These are phyloP conservation scores for Kluyveromyces sp. DNA, from an alignment of 1,139 yeast species.

Conservation along the genomic window DNA sequence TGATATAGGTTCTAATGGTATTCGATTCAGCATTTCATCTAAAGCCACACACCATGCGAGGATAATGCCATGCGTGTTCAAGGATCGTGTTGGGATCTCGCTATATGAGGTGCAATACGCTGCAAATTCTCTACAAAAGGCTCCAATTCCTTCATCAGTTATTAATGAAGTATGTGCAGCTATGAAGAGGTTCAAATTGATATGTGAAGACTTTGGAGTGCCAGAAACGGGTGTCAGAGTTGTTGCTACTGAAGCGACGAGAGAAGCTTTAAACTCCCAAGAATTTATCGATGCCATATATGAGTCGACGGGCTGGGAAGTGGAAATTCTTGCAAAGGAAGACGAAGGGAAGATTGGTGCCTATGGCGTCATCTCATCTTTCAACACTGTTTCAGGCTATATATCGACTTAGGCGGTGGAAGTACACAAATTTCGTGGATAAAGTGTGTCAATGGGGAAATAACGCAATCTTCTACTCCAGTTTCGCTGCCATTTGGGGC, in stretches of 20 bases:
- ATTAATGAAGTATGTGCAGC: conserved; percentile 51
- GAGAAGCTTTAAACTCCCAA: conserved; percentile 53
- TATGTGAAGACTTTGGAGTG: conserved; percentile 63
- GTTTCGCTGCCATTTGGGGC: conserved; percentile 63
- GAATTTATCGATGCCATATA: conserved; percentile 46
- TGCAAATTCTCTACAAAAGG: conserved; percentile 33
- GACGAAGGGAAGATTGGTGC: conserved; percentile 60
- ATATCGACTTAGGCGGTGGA: conserved; percentile 64
- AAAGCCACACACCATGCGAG: conserved; percentile 58
- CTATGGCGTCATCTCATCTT: conserved; percentile 62
- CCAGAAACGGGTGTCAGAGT: conserved; percentile 48
- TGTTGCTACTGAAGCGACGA: conserved; percentile 60
- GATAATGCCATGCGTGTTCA: conserved; percentile 62
- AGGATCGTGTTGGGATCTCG: conserved; percentile 59
- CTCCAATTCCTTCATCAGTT: conserved; percentile 48
- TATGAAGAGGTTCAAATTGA: conserved; percentile 51
- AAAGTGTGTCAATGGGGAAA: conserved; percentile 43
- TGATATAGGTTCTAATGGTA: conserved; percentile 63
- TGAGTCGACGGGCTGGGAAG: conserved; percentile 54
- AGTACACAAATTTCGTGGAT: conserved; percentile 61
- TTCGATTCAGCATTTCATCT: conserved; percentile 59
- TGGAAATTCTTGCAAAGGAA: conserved; percentile 45
- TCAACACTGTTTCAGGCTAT: conserved; percentile 50
- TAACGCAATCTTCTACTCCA: conserved; percentile 46
- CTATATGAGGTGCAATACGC: conserved; percentile 51